phyloP scores from a whole-genome alignment of 192 early-diverging fungal genomes.

The Backusella macrospora region DNA sequence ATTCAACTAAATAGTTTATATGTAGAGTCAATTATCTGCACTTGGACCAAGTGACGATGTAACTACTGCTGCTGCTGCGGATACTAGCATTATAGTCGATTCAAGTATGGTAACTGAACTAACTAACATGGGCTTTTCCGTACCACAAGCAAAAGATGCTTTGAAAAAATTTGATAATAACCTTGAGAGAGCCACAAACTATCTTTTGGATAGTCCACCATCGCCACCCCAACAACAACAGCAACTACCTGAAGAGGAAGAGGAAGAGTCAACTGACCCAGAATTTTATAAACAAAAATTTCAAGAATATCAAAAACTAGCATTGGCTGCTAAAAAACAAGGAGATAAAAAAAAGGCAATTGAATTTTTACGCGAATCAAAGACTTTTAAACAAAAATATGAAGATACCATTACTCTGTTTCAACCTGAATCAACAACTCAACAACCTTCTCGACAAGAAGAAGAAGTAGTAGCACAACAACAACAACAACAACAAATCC shows the following conservation, averaged over 20 bases:
- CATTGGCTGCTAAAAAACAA: constrained; percentile 30
- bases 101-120: constrained; percentile 43
- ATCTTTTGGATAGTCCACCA: constrained; percentile 58
- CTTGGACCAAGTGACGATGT: background rate
- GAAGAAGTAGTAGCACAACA: background rate
- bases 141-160: constrained; percentile 66
- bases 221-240: background rate
- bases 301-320: constrained; percentile 31
- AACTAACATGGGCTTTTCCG: constrained; percentile 74
- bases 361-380: constrained; percentile 32
- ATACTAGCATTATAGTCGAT: background rate
- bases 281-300: constrained; percentile 16
- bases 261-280: background rate
- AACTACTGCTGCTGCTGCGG: background rate
- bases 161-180: constrained; percentile 74
- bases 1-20: background rate
- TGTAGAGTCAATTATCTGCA: constrained; percentile 18
- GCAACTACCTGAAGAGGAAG: background rate
- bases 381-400: constrained; percentile 27
- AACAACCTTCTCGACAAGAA: background rate
- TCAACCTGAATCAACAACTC: background rate
- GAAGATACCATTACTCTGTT: background rate
- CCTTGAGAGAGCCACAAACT: constrained; percentile 74
- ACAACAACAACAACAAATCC: background rate
- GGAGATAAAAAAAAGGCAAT: constrained; percentile 36